Conservation (phyloP, 2,329 filamentous ascomycete species). For the Cryoendolithus antarcticus region DNA sequence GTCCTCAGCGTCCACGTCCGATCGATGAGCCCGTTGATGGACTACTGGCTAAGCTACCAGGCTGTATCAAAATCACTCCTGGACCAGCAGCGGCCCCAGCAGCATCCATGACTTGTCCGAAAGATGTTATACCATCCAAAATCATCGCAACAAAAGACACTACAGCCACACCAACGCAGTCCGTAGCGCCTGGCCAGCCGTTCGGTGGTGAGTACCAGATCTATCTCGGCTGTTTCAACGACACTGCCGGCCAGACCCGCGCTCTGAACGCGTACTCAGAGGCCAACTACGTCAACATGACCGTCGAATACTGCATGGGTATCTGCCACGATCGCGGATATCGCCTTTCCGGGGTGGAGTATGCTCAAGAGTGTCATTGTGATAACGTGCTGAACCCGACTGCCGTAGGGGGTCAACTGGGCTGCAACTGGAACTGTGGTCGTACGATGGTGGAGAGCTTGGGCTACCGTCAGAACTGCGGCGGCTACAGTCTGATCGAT, state of each 20-base stretch:
- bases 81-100: slow-evolving; percentile 19
- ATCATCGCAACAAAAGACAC: slow-evolving; percentile 19
- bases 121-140: slow-evolving; percentile 10
- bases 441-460: slow-evolving; percentile 15
- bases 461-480: slow-evolving; percentile 14
- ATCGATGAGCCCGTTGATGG: slow-evolving; percentile 20
- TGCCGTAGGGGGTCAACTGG: slow-evolving; percentile 8
- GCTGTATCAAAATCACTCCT: slow-evolving; percentile 21
- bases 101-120: slow-evolving; percentile 18
- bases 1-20: slow-evolving; percentile 19
- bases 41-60: slow-evolving; percentile 20
- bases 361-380: slow-evolving; percentile 23
- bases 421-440: slow-evolving; percentile 17
- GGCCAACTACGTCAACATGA: slow-evolving; percentile 19
- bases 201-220: slow-evolving; percentile 16
- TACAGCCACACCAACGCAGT: slow-evolving; percentile 16
- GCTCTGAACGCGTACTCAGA: slow-evolving; percentile 15
- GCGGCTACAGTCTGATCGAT: slow-evolving; percentile 18
- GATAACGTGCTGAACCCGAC: slow-evolving; percentile 21
- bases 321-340: slow-evolving; percentile 20
- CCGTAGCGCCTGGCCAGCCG: slow-evolving; percentile 21
- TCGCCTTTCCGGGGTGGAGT: slow-evolving; percentile 21
- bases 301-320: slow-evolving; percentile 21
- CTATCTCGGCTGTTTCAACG: slow-evolving; percentile 26
- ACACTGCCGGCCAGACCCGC: slow-evolving; percentile 14